A percentile compares a stretch with the other conserved stretches of the same genome.
Conservation (phyloP, 2,329 filamentous ascomycete species). For the Macroventuria anomochaeta region DNA sequence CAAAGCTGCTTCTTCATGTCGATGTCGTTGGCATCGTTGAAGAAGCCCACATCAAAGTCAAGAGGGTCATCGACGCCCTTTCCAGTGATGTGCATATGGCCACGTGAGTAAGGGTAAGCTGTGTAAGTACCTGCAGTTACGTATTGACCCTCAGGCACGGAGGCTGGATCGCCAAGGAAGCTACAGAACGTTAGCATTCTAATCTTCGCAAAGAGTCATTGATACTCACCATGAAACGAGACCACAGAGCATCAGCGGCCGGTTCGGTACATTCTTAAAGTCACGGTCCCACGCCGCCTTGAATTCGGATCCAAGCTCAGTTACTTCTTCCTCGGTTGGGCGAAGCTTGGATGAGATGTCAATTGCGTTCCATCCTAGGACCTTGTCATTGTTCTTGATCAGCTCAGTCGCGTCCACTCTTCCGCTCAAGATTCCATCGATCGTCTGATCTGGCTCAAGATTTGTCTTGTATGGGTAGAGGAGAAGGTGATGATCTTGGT, state of each 20-base stretch:
- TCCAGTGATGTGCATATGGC: conserved; percentile 65
- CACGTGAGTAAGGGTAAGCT: conserved; percentile 67
- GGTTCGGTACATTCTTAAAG: conserved; percentile 56
- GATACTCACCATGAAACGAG: conserved; percentile 45
- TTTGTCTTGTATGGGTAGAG: conserved; percentile 61
- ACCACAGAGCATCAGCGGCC: conserved; percentile 58
- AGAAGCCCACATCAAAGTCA: conserved; percentile 65
- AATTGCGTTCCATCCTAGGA: conserved; percentile 65
- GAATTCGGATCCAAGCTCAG: conserved; percentile 61
- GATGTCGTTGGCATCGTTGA: conserved; percentile 61
- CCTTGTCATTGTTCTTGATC: conserved; percentile 56
- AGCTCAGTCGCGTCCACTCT: conserved; percentile 55
- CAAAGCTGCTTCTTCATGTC: conserved; percentile 66
- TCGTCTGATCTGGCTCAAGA: conserved; percentile 56
- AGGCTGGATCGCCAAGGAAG: conserved; percentile 39
- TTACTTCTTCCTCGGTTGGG: conserved; percentile 60
- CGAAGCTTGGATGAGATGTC: conserved; percentile 65
- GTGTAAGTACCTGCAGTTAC: conserved; percentile 61
- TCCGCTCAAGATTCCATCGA: conserved; percentile 62
- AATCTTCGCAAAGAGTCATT: fast-evolving
- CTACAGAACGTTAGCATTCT: conserved; percentile 21
- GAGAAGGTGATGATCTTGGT: conserved; percentile 67
- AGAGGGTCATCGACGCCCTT: conserved; percentile 54
- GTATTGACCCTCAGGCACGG: conserved; percentile 56
- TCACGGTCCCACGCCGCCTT: conserved; percentile 62